Evolutionary conservation across 768 basidiomycete genomes (phyloP), one percentile per base, ranked within the genome.

Genomic region (Mycena indigotica): DNA sequence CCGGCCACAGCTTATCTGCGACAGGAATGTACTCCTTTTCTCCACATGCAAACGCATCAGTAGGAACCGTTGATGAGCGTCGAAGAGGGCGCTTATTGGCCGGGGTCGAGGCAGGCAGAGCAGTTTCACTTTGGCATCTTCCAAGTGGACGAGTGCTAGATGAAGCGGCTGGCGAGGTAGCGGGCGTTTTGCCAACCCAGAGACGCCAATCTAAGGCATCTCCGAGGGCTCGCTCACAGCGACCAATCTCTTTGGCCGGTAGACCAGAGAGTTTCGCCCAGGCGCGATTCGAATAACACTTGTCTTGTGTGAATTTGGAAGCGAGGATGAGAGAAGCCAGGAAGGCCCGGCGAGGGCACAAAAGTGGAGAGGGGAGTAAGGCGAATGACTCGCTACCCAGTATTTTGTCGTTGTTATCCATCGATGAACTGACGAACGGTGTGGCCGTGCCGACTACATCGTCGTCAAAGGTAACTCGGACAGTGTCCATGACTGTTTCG

Each of bases 201-300:
- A 95, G 84, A n/a, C 91, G 83, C 91, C 92, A 96, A 58, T 87
- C 87, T 19, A 96, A 82, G 8, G 92, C 87, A 68, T 87, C 85
- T 23, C 93, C 91, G 39, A 98, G 83, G 1, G 90, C 91, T 23
- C 91, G 85, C 72, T 98, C 95, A 67, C 93, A 95, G 17, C 86
- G 83, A 35, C 91, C 87, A 51, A 98, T 90, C 76, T 98, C 95
- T 39, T 85, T 76, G 4, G 92, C 85, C 0, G 88, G 84, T 2
- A 98, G 80, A 17, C 94, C 93, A n/a, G 90, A 91, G 5, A 98
- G 81, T 67, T 95, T 94, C 1, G 91, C 90, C 95, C 95, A 97
- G 17, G 95, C 94, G 25, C 86, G 84, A 70, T 97, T 96, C 15
- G 92, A 94, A 66, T 95, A 97, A 40, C 91, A 93, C 50, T 91